Conservation (phyloP, 75 land plant genomes). For the Pseudotsuga menziesii region DNA sequence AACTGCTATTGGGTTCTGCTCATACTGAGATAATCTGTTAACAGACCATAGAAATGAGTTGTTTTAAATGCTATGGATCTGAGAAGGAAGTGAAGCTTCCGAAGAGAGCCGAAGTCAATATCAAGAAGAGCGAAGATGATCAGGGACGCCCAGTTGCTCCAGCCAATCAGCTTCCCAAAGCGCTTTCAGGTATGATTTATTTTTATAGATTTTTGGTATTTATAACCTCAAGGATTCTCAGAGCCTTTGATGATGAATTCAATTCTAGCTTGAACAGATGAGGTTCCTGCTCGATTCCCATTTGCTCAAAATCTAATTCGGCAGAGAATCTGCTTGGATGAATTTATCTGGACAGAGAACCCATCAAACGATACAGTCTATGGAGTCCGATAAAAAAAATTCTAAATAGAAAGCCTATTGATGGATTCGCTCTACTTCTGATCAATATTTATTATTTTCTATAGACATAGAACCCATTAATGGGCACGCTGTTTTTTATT, state of each 20-base stretch:
- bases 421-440: background rate
- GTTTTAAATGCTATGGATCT: constrained; percentile 12
- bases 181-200: constrained; percentile 1
- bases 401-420: background rate
- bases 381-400: background rate
- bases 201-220: background rate
- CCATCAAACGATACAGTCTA: background rate
- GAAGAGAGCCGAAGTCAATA: background rate
- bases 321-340: background rate
- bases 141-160: background rate
- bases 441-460: background rate
- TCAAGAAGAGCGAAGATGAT: background rate
- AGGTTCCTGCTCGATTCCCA: background rate
- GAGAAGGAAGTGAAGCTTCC: background rate
- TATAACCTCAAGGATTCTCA: background rate
- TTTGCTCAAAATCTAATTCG: background rate
- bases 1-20: background rate
- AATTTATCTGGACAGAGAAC: background rate
- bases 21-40: too few relatives aligned
- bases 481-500: too few relatives aligned
- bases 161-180: background rate
- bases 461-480: background rate
- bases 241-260: background rate
- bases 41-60: background rate
- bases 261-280: background rate